Conservation (phyloP, 2,329 filamentous ascomycete species). For the Aspergillus sp. region DNA sequence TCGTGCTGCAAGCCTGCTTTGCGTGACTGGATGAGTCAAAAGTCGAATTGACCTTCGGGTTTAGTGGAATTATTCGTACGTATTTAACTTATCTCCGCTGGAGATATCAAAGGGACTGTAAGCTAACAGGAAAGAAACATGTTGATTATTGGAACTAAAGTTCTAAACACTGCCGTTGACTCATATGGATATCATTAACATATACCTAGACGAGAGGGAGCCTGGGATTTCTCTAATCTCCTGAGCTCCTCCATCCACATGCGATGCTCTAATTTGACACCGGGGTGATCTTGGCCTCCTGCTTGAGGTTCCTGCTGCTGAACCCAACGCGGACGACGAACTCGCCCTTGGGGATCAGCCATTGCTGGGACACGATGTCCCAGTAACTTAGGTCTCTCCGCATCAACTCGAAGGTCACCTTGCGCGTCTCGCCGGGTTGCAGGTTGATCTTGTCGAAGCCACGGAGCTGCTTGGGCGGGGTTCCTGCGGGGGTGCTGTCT, state of each 20-base stretch:
- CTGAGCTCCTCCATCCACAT: neutral
- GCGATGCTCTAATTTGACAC: neutral
- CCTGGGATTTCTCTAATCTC: neutral
- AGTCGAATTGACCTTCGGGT: neutral
- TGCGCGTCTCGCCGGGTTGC: constrained; percentile 35
- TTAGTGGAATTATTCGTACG: neutral
- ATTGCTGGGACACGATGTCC: constrained; percentile 60
- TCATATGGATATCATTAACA: neutral
- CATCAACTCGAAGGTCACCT: constrained; percentile 54
- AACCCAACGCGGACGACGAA: constrained; percentile 18
- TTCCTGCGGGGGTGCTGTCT: constrained; percentile 27
- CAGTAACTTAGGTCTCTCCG: constrained; percentile 65
- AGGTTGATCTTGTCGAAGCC: constrained; percentile 60
- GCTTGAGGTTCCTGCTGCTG: constrained; percentile 15
- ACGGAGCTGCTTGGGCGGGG: constrained; percentile 55
- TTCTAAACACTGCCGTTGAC: no score
- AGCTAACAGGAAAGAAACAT: neutral
- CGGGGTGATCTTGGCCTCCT: neutral
- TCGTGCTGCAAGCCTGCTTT: neutral
- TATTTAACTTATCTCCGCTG: no score
- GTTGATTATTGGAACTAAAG: neutral
- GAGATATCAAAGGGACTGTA: no score
- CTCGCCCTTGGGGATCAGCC: constrained; percentile 40
- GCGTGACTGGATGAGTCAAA: constrained; percentile 9
- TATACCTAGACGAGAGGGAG: neutral